Evolutionary conservation across 202 grass and related monocot species (phyloP).

Genomic region (Eragrostis tef): DNA sequence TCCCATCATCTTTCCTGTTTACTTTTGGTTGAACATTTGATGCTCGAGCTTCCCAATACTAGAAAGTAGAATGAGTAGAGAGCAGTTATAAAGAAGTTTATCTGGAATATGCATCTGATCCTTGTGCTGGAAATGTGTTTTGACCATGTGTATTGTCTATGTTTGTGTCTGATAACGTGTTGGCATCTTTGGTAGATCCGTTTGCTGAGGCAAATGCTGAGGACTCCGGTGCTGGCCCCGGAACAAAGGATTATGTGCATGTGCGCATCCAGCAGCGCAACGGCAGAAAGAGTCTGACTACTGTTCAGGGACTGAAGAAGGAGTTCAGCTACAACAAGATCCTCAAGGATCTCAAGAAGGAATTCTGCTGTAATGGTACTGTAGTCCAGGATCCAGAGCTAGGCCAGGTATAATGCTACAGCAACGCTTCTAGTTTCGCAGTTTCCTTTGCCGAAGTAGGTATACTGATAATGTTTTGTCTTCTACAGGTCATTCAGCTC

Average conservation of each 20-base stretch:
- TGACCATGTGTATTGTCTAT: background rate
- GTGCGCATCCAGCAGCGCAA: conserved; percentile 98
- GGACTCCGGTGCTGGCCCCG: conserved; percentile 75
- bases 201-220: conserved; percentile 99
- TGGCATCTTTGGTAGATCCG: conserved; percentile 52
- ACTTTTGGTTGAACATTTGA: background rate
- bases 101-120: background rate
- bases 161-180: background rate
- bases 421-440: background rate
- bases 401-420: conserved; percentile 63
- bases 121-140: background rate
- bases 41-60: background rate
- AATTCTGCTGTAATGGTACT: conserved; percentile 98
- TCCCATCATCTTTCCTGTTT: background rate
- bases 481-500: conserved; percentile 85
- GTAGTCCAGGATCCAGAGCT: conserved; percentile 88
- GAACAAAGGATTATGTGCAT: conserved; percentile 97
- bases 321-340: conserved; percentile 97
- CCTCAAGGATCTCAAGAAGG: conserved; percentile 97
- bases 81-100: background rate
- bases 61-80: background rate
- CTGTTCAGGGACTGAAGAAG: conserved; percentile 90
- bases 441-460: background rate
- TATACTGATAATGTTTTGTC: background rate
- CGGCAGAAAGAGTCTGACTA: conserved; percentile 95